Evolutionary conservation across 257 asterid species (phyloP), one percentile per base, ranked within the genome.

Genomic region (Phtheirospermum japonicum): DNA sequence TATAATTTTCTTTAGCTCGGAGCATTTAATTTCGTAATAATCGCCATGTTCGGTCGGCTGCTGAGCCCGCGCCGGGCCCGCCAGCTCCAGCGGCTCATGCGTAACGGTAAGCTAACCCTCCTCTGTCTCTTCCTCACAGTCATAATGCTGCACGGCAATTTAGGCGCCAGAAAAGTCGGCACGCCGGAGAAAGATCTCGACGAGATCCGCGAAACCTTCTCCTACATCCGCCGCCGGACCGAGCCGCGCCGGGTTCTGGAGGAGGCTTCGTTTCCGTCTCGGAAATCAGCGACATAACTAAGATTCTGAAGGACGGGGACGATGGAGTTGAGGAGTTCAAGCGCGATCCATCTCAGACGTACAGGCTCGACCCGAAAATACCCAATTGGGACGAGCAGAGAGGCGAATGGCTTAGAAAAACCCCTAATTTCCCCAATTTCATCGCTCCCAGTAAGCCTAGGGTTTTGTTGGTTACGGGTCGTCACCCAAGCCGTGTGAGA

Each of bases 171-270:
- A 6, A 80, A 67, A 16, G 74, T 80, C 57, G 85, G 83, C 0
- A 80, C 85, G 62, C n/a, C n/a, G n/a, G n/a, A n/a, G n/a, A n/a
- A n/a, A n/a, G n/a, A n/a, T n/a, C n/a, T n/a, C n/a, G n/a, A 74
- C 23, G 83, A 80, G 69, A 77, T 80, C 77, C 79, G 83, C 3
- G n/a, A n/a, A n/a, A n/a, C n/a, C n/a, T n/a, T n/a, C n/a, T n/a
- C n/a, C n/a, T n/a, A n/a, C n/a, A n/a, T 77, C 61, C 78, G 85
- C 30, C 64, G 43, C 6, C 76, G 82, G 2, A 71, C 66, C 39
- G 82, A 80, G 78, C n/a, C n/a, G n/a, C n/a, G n/a, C n/a, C n/a
- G n/a, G n/a, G n/a, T n/a, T n/a, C n/a, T n/a, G n/a, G n/a, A 77
- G 46, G 77, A 64, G 46, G 73, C 73, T 43, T 62, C 72, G 11